Base-by-base conservation (phyloP, 345 rosid genomes). In the Crucihimalaya himalaica region DNA sequence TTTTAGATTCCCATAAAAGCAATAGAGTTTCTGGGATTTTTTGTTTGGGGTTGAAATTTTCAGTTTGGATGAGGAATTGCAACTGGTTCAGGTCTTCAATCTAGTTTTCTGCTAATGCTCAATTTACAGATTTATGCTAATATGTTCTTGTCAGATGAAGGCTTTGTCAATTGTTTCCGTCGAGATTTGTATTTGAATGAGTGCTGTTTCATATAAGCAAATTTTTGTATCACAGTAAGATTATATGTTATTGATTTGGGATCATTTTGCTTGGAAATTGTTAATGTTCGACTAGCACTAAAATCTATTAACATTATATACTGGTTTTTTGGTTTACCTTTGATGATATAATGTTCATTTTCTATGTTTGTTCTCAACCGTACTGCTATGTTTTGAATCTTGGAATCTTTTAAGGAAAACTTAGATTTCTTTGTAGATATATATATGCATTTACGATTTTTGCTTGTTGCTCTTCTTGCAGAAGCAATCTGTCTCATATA, bases 401-500 rank as follows among this genome's bases (percentile, higher is more conserved):
- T 34, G 5, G 35, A 23, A 34, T 4, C 66, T 70, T 47, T n/a
- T 7, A 3, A 21, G 7, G 15, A 32, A 46, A 34, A 8, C 47
- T 21, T 48, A 2, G 11, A 18, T 25, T 5, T 29, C n/a, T 56
- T 25, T 71, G 29, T 48, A 23, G 15, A 37, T 56, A 0, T 61
- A 35, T 48, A 61, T 48, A 61, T 9, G 29, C 54, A n/a, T 48
- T n/a, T 59, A 42, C 29, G 69, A 11, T 31, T 47, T 55, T 74
- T 20, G 51, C 11, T 46, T 25, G 39, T 1, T 32, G 21, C n/a
- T 66, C 43, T 47, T 55, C 29, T 48, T 66, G 58, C 52, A 57
- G 46, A 28, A 75, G 57, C 40, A 37, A 77, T 82, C 51, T 68
- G 15, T 65, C 69, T 43, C 23, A 56, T 25, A 35, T 67, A 72